phyloP scores from a whole-genome alignment of 345 rosid species.

The Rhodamnia rubescens region DNA sequence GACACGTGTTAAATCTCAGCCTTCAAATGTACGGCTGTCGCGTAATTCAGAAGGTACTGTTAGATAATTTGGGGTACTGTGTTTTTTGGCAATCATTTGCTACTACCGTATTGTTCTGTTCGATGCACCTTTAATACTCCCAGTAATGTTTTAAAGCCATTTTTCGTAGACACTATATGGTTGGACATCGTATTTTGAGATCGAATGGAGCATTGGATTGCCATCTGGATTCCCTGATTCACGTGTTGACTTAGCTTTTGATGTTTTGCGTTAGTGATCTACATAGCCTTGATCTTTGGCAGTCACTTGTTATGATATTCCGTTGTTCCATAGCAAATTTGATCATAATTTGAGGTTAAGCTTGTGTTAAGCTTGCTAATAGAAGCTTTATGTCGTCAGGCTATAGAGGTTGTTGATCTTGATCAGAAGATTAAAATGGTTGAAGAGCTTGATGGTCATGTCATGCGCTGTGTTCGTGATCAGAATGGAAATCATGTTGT shows the following conservation, averaged over 20 bases:
- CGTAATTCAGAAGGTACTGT: conserved; percentile 53
- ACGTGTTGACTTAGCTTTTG: not conserved
- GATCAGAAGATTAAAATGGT: conserved; percentile 62
- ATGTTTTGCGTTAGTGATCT: not conserved
- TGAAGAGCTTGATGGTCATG: conserved; percentile 47
- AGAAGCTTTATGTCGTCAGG: conserved; percentile 17
- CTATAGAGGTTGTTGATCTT: conserved; percentile 51
- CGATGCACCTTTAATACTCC: not conserved
- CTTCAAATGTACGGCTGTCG: conserved; percentile 71
- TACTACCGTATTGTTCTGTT: not conserved
- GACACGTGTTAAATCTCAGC: conserved; percentile 46
- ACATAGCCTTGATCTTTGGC: not conserved
- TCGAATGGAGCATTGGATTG: not conserved
- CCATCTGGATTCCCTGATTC: not conserved
- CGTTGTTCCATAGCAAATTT: not conserved
- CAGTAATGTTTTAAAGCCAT: not conserved
- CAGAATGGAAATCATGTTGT: conserved; percentile 73
- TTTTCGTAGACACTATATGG: not conserved
- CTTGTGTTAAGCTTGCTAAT: not conserved
- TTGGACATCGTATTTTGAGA: not conserved
- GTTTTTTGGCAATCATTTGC: not conserved
- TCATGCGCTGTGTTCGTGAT: conserved; percentile 59
- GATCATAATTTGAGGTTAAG: not conserved
- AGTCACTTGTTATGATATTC: not conserved
- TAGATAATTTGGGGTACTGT: not conserved